Evolutionary conservation across 805 yeast species (phyloP).

Genomic region (Myxozyma melibiosi): DNA sequence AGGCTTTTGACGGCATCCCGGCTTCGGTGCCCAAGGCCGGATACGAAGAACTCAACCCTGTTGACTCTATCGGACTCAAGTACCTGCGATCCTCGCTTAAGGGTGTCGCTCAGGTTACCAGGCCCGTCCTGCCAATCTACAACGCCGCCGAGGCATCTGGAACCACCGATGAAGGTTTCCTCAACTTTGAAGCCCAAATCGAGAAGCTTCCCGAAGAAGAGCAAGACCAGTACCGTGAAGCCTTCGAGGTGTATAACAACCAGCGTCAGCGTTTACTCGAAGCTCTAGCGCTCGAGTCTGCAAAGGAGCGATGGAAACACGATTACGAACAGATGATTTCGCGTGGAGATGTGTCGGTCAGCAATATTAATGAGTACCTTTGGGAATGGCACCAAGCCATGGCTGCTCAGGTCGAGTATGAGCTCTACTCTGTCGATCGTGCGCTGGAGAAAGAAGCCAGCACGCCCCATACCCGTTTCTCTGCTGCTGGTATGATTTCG

Average conservation of each 20-base stretch:
- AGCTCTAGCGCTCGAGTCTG: slow-evolving; percentile 77
- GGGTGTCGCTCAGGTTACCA: slow-evolving; percentile 21
- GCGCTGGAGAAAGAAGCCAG: neutral
- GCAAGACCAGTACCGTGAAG: slow-evolving; percentile 57
- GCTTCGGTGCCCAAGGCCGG: slow-evolving; percentile 27
- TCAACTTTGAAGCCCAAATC: slow-evolving; percentile 61
- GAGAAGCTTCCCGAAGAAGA: slow-evolving; percentile 44
- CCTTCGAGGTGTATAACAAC: slow-evolving; percentile 69
- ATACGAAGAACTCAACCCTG: slow-evolving; percentile 25
- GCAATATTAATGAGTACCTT: slow-evolving; percentile 68
- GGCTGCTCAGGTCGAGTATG: slow-evolving; percentile 70
- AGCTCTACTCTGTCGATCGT: slow-evolving; percentile 53
- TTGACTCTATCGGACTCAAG: slow-evolving; percentile 28
- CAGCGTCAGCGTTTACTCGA: slow-evolving; percentile 79
- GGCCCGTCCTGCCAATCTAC: slow-evolving; percentile 25
- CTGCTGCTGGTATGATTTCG: too few relatives aligned
- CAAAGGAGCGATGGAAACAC: slow-evolving; percentile 85
- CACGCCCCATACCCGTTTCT: too few relatives aligned
- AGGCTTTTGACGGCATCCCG: slow-evolving; percentile 10
- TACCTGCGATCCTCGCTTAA: slow-evolving; percentile 22
- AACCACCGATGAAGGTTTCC: slow-evolving; percentile 45
- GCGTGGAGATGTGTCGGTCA: slow-evolving; percentile 57
- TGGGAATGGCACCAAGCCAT: slow-evolving; percentile 83
- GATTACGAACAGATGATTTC: slow-evolving; percentile 68
- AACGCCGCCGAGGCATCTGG: neutral